Base-by-base conservation (phyloP, 768 basidiomycete genomes). In the Pleurotus ostreatus region DNA sequence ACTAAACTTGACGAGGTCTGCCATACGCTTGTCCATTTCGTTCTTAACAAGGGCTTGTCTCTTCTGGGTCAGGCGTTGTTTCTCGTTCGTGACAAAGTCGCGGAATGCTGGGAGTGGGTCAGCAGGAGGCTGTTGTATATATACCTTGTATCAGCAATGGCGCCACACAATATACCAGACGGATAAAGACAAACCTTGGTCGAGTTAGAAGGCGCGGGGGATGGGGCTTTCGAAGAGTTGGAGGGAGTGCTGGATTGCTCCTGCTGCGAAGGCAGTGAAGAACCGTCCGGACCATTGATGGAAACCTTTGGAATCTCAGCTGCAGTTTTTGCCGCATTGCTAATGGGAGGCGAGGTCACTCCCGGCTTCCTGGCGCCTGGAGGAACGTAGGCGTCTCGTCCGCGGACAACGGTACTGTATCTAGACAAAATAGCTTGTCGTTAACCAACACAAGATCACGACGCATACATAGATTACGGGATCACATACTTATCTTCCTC, bases 21-120 rank as follows among this genome's bases (percentile, higher is more conserved):
- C 89, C 77, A 97, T 84, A 59, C 91, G 86, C 67, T 91, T 92
- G 70, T 98, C 94, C 85, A 95, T 91, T 68, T 98, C 95, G 65
- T 80, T 89, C 80, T 94, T 95, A 49, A 86, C 84, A 45, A 95
- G 72, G 12, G 89, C 87, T 65, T 93, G 91, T 69, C 91, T 84
- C 81, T 95, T 96, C 74, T 93, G 88, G 45, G 90, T 88, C 56
- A 97, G 72, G 51, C 91, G 82, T 65, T 97, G 89, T 68, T 89
- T 91, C 74, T 98, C 97, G 62, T 83, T 86, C 1, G 88, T 88
- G 37, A 99, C 94, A 65, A 98, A 98, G 63, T 93, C 87, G 56
- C 92, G 83, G 82, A 98, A 96, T 20, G 88, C 89, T 25, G 86
- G 85, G 18, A 92, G 75, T 30, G 92, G 81, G 65, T 91, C 90